phyloP scores from a whole-genome alignment of 345 rosid species.

The Moricandia arvensis region DNA sequence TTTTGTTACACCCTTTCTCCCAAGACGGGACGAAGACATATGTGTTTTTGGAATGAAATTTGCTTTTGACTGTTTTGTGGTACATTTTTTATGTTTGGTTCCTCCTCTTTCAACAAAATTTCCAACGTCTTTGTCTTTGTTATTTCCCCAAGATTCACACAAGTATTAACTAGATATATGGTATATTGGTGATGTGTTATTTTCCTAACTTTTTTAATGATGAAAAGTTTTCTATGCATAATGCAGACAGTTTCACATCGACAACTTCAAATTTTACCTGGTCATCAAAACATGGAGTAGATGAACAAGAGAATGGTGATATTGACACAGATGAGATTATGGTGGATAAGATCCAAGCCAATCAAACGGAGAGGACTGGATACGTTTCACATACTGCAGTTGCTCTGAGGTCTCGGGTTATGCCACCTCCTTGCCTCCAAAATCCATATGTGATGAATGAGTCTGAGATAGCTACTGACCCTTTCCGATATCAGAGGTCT shows the following conservation, averaged over 20 bases:
- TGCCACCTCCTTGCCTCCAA: conserved; percentile 94
- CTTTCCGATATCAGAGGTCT: conserved; percentile 75
- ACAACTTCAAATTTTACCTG: conserved; percentile 49
- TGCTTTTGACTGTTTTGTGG: neutral
- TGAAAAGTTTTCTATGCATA: neutral
- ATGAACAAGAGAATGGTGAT: conserved; percentile 49
- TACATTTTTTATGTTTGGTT: neutral
- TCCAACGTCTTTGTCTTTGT: neutral
- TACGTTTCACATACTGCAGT: conserved; percentile 85
- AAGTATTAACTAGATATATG: neutral
- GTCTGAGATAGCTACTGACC: conserved; percentile 57
- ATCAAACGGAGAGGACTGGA: conserved; percentile 44
- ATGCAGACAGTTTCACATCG: conserved; percentile 42
- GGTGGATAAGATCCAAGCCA: conserved; percentile 37
- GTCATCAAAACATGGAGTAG: conserved; percentile 43
- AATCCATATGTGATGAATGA: conserved; percentile 73
- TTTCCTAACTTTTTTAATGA: neutral
- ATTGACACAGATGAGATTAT: conserved; percentile 39
- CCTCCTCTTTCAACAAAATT: neutral
- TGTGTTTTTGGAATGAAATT: neutral
- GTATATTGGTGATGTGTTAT: neutral
- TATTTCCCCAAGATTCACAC: neutral
- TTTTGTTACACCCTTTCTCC: neutral
- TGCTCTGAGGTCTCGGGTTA: conserved; percentile 77
- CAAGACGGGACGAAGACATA: neutral